phyloP scores from a whole-genome alignment of 2,329 filamentous ascomycete species.

The Diaporthe australafricana region DNA sequence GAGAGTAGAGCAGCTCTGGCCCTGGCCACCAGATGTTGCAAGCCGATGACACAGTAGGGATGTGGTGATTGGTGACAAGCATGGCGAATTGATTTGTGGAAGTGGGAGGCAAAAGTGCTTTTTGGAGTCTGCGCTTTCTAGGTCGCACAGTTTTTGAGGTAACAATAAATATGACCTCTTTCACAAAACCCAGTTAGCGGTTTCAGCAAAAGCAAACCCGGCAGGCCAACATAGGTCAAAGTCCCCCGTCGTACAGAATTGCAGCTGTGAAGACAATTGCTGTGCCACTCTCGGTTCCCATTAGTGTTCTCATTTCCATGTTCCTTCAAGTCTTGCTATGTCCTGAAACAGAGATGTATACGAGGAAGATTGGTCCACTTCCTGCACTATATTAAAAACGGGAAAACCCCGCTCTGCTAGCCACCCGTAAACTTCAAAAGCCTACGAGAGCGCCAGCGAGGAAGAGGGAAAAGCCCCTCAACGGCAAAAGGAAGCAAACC shows the following conservation, averaged over 20 bases:
- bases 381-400: no score
- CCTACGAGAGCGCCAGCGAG: no score
- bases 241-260: background rate
- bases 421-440: no score
- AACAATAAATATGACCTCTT: background rate
- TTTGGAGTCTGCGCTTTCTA: conserved; percentile 9
- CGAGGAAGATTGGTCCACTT: no score
- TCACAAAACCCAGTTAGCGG: background rate
- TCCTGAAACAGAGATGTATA: no score
- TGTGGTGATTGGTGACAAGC: conserved; percentile 16
- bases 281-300: no score
- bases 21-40: background rate
- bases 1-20: conserved; percentile 37
- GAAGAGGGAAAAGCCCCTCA: no score
- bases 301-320: background rate
- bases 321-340: background rate
- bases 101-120: conserved; percentile 2
- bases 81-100: background rate
- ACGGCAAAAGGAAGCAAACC: no score
- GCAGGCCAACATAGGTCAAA: background rate
- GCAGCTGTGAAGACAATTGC: no score
- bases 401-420: no score
- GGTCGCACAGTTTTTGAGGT: background rate
- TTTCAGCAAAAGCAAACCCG: background rate
- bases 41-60: background rate